Percentiles rank a stretch among this genome's conserved stretches.
Evolutionary conservation across 768 basidiomycete genomes (phyloP).

Genomic region (Pluteus cervinus): DNA sequence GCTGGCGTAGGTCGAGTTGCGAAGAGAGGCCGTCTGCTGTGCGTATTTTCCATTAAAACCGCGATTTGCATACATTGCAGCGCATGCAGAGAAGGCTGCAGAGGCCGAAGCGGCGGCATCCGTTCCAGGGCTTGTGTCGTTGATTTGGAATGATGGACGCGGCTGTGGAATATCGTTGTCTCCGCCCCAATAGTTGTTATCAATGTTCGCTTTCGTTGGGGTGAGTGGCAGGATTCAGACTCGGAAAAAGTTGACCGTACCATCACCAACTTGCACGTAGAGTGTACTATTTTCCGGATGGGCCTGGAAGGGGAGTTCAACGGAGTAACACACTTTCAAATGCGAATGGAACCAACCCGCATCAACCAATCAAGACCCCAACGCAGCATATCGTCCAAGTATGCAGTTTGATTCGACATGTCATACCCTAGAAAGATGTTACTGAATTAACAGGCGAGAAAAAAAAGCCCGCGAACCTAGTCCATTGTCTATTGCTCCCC

Average conservation of each 20-base stretch:
- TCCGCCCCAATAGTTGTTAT: constrained; percentile 87
- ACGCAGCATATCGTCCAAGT: constrained; percentile 86
- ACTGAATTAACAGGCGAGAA: constrained; percentile 1
- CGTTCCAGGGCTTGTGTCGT: constrained; percentile 77
- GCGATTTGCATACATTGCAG: constrained; percentile 68
- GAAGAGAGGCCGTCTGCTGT: constrained; percentile 63
- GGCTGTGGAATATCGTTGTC: constrained; percentile 71
- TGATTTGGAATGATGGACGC: constrained; percentile 75
- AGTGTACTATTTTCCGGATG: constrained; percentile 71
- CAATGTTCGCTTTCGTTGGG: constrained; percentile 28
- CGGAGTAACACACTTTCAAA: constrained; percentile 1
- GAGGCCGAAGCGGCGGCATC: constrained; percentile 83
- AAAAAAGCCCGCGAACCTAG: constrained; percentile 38
- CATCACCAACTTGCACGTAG: constrained; percentile 70
- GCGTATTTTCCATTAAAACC: constrained; percentile 48
- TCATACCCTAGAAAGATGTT: constrained; percentile 57
- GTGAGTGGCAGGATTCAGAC: constrained; percentile 4
- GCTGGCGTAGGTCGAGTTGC: constrained; percentile 66
- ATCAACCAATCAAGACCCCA: constrained; percentile 94
- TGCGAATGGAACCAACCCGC: constrained; percentile 43
- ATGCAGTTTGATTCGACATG: constrained; percentile 78
- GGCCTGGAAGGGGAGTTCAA: constrained; percentile 42
- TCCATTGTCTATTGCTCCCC: constrained; percentile 85
- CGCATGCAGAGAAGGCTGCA: constrained; percentile 84
- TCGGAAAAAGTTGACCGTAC: constrained; percentile 26